Percentiles rank a stretch among this genome's conserved stretches.
Evolutionary conservation across 176 grass and related monocot species (phyloP).

Genomic region (Musa beccarii): DNA sequence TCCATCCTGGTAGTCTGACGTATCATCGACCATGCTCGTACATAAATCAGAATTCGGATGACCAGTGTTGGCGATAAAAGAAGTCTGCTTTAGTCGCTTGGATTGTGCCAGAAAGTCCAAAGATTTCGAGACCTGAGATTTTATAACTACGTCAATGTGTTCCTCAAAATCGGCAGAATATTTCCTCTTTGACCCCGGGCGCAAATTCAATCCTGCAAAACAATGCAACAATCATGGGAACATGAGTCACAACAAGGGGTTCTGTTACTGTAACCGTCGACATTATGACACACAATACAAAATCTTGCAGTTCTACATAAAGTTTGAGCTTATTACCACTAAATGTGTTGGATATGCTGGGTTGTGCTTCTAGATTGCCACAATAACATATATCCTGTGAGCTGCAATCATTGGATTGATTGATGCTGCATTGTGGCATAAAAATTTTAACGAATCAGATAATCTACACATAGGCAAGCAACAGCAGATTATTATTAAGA

Average conservation of each 20-base stretch:
- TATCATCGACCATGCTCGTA: conserved; percentile 26
- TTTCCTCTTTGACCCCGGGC: conserved; percentile 93
- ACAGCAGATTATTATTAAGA: neutral
- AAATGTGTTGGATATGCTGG: conserved; percentile 70
- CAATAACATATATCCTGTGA: conserved; percentile 13
- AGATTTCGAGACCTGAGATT: conserved; percentile 40
- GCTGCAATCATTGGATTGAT: conserved; percentile 37
- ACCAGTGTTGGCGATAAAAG: conserved; percentile 5
- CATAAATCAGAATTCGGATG: conserved; percentile 26
- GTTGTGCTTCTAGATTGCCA: conserved; percentile 38
- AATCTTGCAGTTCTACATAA: neutral
- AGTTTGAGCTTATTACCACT: conserved; percentile 42
- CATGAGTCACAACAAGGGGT: neutral
- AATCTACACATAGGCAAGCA: neutral
- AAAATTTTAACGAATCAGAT: conserved; percentile 9
- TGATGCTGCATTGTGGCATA: conserved; percentile 39
- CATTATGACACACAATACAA: neutral
- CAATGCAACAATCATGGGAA: conserved; percentile 12
- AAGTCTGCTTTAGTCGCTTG: conserved; percentile 51
- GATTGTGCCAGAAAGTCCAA: conserved; percentile 33
- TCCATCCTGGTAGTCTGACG: conserved; percentile 31
- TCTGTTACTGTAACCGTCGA: neutral
- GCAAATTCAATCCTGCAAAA: conserved; percentile 60
- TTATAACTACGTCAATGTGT: neutral
- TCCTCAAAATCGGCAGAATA: neutral